A percentile compares a stretch with the other conserved stretches of the same genome.
Evolutionary conservation across 1,284 basidiomycete genomes (phyloP).

Genomic region (Pseudozyma flocculosa): DNA sequence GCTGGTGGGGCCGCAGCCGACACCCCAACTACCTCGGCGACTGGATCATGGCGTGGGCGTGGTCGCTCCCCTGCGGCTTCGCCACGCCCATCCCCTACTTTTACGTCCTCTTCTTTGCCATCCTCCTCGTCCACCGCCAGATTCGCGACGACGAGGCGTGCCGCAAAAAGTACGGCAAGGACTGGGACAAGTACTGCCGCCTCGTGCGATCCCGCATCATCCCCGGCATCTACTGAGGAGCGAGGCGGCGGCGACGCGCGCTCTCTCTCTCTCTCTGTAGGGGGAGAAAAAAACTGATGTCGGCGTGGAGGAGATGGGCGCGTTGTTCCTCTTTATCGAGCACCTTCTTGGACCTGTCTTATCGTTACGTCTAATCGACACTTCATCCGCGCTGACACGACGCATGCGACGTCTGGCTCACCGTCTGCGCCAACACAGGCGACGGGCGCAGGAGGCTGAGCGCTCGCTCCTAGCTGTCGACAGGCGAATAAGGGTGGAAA

Average conservation of each 20-base stretch:
- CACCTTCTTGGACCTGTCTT: no score
- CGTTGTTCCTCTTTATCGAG: no score
- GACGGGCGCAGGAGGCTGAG: no score
- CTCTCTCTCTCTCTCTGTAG: no score
- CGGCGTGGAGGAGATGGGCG: no score
- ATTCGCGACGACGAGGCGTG: conserved; percentile 89
- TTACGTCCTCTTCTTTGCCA: conserved; percentile 81
- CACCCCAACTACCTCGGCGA: conserved; percentile 79
- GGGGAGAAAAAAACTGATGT: no score
- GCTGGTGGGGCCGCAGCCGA: conserved; percentile 94
- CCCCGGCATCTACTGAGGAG: conserved; percentile 38
- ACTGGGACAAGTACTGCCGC: conserved; percentile 62
- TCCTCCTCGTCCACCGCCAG: conserved; percentile 88
- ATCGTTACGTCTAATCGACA: no score
- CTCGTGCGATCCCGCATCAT: conserved; percentile 33
- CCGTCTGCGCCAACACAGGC: no score
- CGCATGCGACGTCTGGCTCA: no score
- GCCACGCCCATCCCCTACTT: conserved; percentile 92
- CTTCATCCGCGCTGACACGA: no score
- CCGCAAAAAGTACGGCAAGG: conserved; percentile 70
- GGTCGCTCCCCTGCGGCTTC: conserved; percentile 93
- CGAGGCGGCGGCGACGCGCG: no score
- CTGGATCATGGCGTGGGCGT: conserved; percentile 82
- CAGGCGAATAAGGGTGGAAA: background rate
- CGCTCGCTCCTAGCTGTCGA: no score